Evolutionary conservation across 805 yeast species (phyloP), one percentile per base, ranked within the genome.

Genomic region (Lachancea sp.): DNA sequence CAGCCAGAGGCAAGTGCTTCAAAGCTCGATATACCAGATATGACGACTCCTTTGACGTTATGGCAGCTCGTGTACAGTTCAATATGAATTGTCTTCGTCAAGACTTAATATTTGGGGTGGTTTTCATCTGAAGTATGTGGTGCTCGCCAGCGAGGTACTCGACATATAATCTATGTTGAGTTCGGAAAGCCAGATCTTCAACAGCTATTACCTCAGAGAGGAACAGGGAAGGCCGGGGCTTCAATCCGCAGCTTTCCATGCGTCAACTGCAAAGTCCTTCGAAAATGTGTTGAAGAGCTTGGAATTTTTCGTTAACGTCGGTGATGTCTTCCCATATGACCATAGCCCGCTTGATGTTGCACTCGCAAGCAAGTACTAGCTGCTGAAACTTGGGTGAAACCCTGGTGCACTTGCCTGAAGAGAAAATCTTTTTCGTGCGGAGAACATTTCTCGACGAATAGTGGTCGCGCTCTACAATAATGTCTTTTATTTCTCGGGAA

Each of bases 401-500:
- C 35, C 53, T 49, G 25, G 53, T 48, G 27, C 57, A 50, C 49
- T 56, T 59, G 11, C 66, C 65, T 39, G 56, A 57, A 15, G 46
- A 49, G 37, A 59, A 61, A 3, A 63, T 53, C 42, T 54, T 59
- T 38, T 53, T 58, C 5, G 57, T 53, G 38, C 58, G 55, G 41
- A 60, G 66, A n/a, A 58, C 53, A 29, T 56, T 37, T 36, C 37
- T 45, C 33, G 39, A 34, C 2, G 40, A 20, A 6, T 36, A 20
- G 18, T 11, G 18, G 26, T 56, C 62, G 40, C 52, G 58, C 15
- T 49, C 54, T 43, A 67, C 50, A 2, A 52, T 45, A 3, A 69
- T 49, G 41, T 69, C 69, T 38, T 60, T 61, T 26, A 69, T 64
- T 44, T 68, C 74, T 27, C 72, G 54, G 0, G 67, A 60, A 17